Evolutionary conservation across 2,329 filamentous ascomycete genomes (phyloP), one percentile per base, ranked within the genome.

Genomic region (Chrysoporthe puriensis): DNA sequence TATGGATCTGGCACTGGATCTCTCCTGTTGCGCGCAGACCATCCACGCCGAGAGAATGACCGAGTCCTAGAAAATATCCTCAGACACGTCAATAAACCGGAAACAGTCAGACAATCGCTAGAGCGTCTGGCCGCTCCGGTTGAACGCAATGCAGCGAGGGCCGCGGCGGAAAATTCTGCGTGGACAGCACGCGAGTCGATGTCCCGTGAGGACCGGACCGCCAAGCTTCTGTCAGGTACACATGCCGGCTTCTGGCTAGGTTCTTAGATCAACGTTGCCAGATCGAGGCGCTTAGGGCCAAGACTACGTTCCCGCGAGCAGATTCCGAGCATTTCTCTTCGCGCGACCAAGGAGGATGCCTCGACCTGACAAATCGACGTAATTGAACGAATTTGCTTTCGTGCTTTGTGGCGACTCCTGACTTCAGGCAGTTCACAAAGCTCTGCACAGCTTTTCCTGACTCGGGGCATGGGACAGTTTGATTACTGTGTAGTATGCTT

Each of bases 21-120:
- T 67, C 64, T 66, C 64, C 63, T 62, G 63, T 56, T 48, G 44
- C 42, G 65, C 52, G 65, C 65, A 69, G 57, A 62, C 60, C 26
- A 60, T 34, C 62, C 62, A 50, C 68, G 68, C 68, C 68, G 68
- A 69, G 68, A 69, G 62, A 60, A 69, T 58, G 68, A 54, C 68
- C 68, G 68, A 69, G 64, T 64, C 52, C 26, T 57, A 21, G 52
- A 46, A 43, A 67, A 63, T 54, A 59, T 63, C 62, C 57, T 66
- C 32, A 63, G 36, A 32, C 13, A 54, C 48, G 66, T 61, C 60
- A 50, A 69, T 64, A 48, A 61, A 66, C 65, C 68, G 65, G 68
- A 56, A 63, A 44, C 43, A 34, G 58, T 64, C 52, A 63, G 64
- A 67, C 54, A 42, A 69, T 54, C 48, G 26, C 40, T 32, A 18